phyloP scores from a whole-genome alignment of 768 basidiomycete species.

The Fistulinella prunicolor region DNA sequence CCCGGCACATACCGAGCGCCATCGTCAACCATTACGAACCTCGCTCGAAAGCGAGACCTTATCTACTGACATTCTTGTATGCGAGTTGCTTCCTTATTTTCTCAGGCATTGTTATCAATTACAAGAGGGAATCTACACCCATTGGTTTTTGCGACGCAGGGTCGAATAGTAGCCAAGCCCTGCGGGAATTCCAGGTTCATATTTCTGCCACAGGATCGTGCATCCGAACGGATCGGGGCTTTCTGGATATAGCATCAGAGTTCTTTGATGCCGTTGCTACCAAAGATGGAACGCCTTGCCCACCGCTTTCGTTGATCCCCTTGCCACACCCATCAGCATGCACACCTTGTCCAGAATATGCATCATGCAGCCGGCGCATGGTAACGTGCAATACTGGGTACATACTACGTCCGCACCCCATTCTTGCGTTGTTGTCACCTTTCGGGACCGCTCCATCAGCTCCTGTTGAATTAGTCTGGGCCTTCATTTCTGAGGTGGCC shows the following conservation, averaged over 20 bases:
- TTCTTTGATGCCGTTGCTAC: conserved; percentile 25
- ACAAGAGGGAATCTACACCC: conserved; percentile 63
- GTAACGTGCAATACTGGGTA: conserved; percentile 70
- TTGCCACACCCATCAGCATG: conserved; percentile 60
- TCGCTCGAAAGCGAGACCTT: conserved; percentile 20
- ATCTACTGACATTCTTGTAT: conserved; percentile 44
- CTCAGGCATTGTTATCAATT: conserved; percentile 40
- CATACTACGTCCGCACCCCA: conserved; percentile 59
- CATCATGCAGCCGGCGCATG: conserved; percentile 51
- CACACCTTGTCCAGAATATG: conserved; percentile 71
- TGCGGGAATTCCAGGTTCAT: conserved; percentile 47
- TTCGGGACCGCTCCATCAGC: conserved; percentile 38
- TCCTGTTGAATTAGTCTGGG: conserved; percentile 44
- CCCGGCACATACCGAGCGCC: conserved; percentile 39
- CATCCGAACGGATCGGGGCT: conserved; percentile 51
- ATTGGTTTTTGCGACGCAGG: conserved; percentile 79
- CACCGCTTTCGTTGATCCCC: conserved; percentile 52
- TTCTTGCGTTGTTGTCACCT: conserved; percentile 45
- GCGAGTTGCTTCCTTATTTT: conserved; percentile 35
- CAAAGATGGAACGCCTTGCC: conserved; percentile 44
- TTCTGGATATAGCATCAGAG: conserved; percentile 36
- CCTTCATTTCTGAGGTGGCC: conserved; percentile 42
- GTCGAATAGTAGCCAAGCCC: conserved; percentile 52
- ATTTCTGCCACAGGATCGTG: conserved; percentile 55
- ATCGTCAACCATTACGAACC: conserved; percentile 15